Evolutionary conservation across 2,329 filamentous ascomycete species (phyloP), one percentile per base, ranked within the genome.

Genomic region (Ceratocystis ficicola): DNA sequence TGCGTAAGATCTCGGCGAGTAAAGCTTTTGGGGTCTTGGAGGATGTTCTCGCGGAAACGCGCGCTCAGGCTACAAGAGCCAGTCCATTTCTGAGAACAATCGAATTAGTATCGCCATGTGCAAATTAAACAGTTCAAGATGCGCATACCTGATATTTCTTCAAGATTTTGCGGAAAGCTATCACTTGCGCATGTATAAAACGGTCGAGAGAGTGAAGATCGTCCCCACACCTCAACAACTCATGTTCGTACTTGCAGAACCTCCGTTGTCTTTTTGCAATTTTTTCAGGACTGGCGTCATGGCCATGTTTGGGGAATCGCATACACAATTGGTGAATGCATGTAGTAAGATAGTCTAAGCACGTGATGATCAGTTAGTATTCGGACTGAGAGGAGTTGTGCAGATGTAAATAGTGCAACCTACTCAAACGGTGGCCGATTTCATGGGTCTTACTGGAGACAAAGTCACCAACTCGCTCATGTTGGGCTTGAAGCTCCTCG

Each of bases 381-480:
- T 25, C 4, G 17, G 15, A 41, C 17, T 17, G 10, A 6, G 10
- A 28, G 28, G 5, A 10, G 55, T 30, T 12, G 15, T 32, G 41
- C 17, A 41, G n/a, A 22, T 15, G 62, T 8, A 46, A 36, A 41
- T n/a, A 5, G 25, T 41, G 46, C 55, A 63, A 61, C 82, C 67
- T 79, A 88, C 86, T 80, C 63, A 93, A 75, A 57, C 89, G 81
- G 17, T 88, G 79, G 44, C 83, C 79, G 66, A 94, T 86, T 75
- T 94, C 90, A 67, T 89, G 86, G 65, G 86, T 83, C 75, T 94
- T 95, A 77, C 87, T 91, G 69, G 79, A 81, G 32, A 93, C 85
- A 73, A 95, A 94, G 32, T 93, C 80, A 69, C 86, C 84, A 70
- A 93, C 86, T 28, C 89, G 86, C 71, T 88, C 83, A 73, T 94